Evolutionary conservation across 768 basidiomycete species (phyloP), one percentile per base, ranked within the genome.

Genomic region (Tylopilus felleus): DNA sequence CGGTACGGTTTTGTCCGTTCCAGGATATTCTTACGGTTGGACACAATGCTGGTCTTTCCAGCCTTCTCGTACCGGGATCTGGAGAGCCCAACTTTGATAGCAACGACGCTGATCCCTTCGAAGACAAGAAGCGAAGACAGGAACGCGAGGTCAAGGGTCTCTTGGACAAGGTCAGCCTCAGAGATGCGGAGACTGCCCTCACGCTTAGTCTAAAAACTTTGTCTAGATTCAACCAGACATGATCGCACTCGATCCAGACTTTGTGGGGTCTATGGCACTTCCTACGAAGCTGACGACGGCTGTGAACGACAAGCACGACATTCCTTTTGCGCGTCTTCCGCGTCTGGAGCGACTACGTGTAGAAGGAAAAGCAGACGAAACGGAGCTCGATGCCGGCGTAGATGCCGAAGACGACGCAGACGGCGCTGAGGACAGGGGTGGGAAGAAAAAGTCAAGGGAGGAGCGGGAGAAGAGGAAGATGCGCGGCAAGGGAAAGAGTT

Each of bases 71-170:
- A 0, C 97, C 97, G 0, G 96, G 96, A 25, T 75, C 86, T 9
- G 97, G 96, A 31, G 95, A 98, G 70, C 84, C 95, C 43, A 94
- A 97, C 76, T 96, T 94, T 68, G 97, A 99, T 65, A 90, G 88
- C 53, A 70, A 79, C 14, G 97, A 98, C 70, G 91, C 93, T 0
- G 95, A 99, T 80, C 93, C 95, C 3, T 98, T 89, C 74, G 96
- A 99, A 71, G 82, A 86, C 64, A 84, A 80, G 69, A 85, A 83
- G 57, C 78, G 88, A 21, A 73, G 93, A 53, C 78, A 90, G 51
- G 97, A 98, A 74, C 79, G 90, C 52, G 97, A 98, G 70, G 93
- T 98, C 63, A 86, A 90, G 68, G 80, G 78, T 41, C 80, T 99
- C 13, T 74, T 99, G 56, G 96, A 99, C 70, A 95, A 96, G 80